Evolutionary conservation across 306 rosid species (phyloP), one percentile per base, ranked within the genome.

Genomic region (Corylus heterophylla): DNA sequence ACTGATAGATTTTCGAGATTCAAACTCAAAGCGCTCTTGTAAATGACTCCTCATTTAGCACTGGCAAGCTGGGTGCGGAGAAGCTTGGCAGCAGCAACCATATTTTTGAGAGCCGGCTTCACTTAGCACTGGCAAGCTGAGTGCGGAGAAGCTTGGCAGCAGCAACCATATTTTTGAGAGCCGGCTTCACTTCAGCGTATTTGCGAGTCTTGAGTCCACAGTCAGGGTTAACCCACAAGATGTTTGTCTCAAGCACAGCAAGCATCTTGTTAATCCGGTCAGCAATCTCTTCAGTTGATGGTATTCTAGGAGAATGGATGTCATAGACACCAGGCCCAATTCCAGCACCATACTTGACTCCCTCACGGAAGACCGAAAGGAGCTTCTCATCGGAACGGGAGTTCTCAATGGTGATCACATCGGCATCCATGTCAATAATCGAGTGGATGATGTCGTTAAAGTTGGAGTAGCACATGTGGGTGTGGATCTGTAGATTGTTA

Each of bases 401-500:
- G 85, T 93, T 93, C 94, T 93, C 98, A 56, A 93, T 93, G 77
- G 98, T 93, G 87, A 93, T 93, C 61, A 93, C 98, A 54, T 93
- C 98, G 10, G 98, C 98, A 73, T 93, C 98, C 98, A 93, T 93
- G 52, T 93, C 85, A 5, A 93, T 93, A 83, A 93, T 93, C 0
- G 98, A 93, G 87, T 93, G 98, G 85, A 93, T 93, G 76, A 93
- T 93, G 89, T 93, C 98, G 72, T 93, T 93, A 84, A 93, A 93
- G 98, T 93, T 86, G 14, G 98, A 93, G 83, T 93, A 93, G 87
- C 98, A 93, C 98, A 93, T 93, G 92, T 93, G 98, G 27, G 98
- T 93, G 89, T 93, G 98, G 83, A 93, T 91, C 98, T 93, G 97
- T 75, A 9, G 64, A 71, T 72, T 72, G 63, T 73, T 18, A 0